Base-by-base conservation (phyloP, 345 rosid species). In the Pistacia integerrima region DNA sequence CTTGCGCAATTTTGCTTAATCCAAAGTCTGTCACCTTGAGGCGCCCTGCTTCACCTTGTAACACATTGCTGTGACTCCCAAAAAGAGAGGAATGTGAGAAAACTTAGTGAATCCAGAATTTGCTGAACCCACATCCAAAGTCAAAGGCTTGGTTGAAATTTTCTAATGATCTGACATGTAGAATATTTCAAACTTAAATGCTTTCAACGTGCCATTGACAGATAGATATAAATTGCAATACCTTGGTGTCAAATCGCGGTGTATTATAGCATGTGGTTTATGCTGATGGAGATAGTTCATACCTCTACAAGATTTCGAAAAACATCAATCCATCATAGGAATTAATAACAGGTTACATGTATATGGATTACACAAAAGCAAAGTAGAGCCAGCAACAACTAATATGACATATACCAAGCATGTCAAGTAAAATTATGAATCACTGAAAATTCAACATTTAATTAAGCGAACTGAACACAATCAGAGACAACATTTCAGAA, bases 211-310 rank as follows among this genome's bases (percentile, higher is more conserved):
- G 62, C 17, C 11, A 35, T 48, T 58, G 72, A 36, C 75, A 56
- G 38, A 56, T 71, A 49, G 72, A 69, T 48, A 49, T 35, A 54
- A 30, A 67, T 61, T 44, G 64, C 52, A 70, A 36, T 79, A 83
- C 93, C 93, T 90, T 16, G 91, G 93, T 0, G 91, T 90, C 84
- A 90, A 81, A 81, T 90, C 93, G 49, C 89, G 84, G 75, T 88
- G 91, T 73, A 90, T 81, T 17, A 85, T 88, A 56, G 91, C 85
- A 74, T 85, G 85, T 7, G 89, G 91, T 69, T 85, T 90, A 78
- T 88, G 93, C 76, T 84, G 87, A 78, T 86, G 91, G 77, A 90
- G 90, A 80, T 90, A 90, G 77, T 90, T 90, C 93, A 88, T 90
- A 67, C 91, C 91, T 77, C 93, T 88, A 83, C 78, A 86, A 78